A percentile compares a stretch with the other conserved stretches of the same genome.
Conservation (phyloP, 2,329 filamentous ascomycete species). For the Alternaria consortialis region DNA sequence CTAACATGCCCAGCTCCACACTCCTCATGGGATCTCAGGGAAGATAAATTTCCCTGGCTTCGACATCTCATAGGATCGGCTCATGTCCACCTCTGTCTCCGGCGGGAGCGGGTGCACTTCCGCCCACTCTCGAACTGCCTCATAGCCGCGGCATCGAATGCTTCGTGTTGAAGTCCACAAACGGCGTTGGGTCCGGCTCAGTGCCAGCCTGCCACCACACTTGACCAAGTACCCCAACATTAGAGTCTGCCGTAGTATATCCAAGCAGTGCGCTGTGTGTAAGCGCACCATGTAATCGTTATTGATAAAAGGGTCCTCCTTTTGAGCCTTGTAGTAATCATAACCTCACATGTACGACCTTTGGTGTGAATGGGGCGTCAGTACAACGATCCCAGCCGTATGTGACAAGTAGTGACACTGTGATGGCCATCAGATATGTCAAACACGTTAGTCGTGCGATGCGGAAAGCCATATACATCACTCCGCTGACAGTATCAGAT, state of each 20-base stretch:
- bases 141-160: slow-evolving; percentile 67
- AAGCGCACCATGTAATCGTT: slow-evolving; percentile 63
- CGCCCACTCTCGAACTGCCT: slow-evolving; percentile 64
- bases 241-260: slow-evolving; percentile 68
- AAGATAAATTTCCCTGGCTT: slow-evolving; percentile 43
- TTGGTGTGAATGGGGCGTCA: background rate
- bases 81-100: slow-evolving; percentile 50
- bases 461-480: background rate
- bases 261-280: slow-evolving; percentile 69
- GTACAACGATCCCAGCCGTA: slow-evolving; percentile 4
- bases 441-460: slow-evolving; percentile 19
- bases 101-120: slow-evolving; percentile 61
- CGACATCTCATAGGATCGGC: slow-evolving; percentile 56
- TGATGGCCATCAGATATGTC: slow-evolving; percentile 8
- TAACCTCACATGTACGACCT: slow-evolving; percentile 40
- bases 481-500: background rate
- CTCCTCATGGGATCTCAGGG: slow-evolving; percentile 37
- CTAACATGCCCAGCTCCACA: slow-evolving; percentile 21
- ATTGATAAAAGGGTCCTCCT: slow-evolving; percentile 65
- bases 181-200: slow-evolving; percentile 59
- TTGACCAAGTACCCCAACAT: slow-evolving; percentile 68
- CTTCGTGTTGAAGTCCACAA: slow-evolving; percentile 69
- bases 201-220: slow-evolving; percentile 63
- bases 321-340: slow-evolving; percentile 63
- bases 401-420: slow-evolving; percentile 7